Evolutionary conservation across 2,329 filamentous ascomycete species (phyloP).

Genomic region (Pyrenochaeta sp.): DNA sequence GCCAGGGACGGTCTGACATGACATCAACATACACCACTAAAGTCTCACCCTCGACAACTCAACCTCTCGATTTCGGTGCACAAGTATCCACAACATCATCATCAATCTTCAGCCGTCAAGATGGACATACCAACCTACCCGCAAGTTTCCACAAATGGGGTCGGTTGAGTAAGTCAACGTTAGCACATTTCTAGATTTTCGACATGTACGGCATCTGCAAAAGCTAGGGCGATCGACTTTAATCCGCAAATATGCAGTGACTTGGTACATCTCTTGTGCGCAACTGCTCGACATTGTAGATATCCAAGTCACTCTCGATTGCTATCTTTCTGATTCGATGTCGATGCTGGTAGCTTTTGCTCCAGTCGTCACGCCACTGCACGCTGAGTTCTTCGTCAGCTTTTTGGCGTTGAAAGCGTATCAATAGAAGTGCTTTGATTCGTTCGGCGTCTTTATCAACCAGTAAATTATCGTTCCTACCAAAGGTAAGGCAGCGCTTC

Average conservation of each 20-base stretch:
- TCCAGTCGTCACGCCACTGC: no score
- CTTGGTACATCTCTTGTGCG: no score
- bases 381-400: not conserved
- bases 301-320: no score
- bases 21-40: not conserved
- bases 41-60: not conserved
- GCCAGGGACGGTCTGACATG: no score
- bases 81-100: constrained; percentile 2
- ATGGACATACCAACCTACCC: not conserved
- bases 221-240: constrained; percentile 19
- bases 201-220: constrained; percentile 8
- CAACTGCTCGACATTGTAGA: no score
- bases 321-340: not conserved
- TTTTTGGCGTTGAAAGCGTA: not conserved
- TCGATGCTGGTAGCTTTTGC: no score
- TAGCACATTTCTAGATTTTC: no score
- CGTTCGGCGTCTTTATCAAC: constrained; percentile 8
- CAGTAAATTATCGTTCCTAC: constrained; percentile 4
- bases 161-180: no score
- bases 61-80: not conserved
- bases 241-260: not conserved
- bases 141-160: not conserved
- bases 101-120: constrained; percentile 2
- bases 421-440: constrained; percentile 12
- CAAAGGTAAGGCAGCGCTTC: constrained; percentile 4